Conservation (phyloP, 257 asterid genomes). For the Nicotiana attenuata region DNA sequence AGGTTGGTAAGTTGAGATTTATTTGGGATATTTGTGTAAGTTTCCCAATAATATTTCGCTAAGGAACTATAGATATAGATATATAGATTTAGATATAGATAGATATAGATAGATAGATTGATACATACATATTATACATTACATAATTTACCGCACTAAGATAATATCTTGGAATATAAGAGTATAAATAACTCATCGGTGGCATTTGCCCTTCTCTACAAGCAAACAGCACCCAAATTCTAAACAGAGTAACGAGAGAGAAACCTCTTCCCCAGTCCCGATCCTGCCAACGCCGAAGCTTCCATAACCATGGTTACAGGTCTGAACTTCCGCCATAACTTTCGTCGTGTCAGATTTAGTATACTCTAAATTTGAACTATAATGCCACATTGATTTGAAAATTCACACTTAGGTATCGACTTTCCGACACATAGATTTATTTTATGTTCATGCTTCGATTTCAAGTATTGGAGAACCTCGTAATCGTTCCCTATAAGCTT, state of each 20-base stretch:
- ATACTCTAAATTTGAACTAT: background rate
- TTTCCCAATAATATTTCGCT: too few species aligned
- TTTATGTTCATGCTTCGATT: background rate
- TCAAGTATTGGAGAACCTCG: background rate
- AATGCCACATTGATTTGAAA: background rate
- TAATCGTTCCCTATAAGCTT: background rate
- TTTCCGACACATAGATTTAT: background rate
- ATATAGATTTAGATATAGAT: too few species aligned
- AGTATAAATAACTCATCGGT: constrained; percentile 12
- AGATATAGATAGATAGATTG: too few species aligned
- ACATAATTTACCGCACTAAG: background rate
- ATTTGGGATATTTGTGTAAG: too few species aligned
- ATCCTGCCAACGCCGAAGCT: constrained; percentile 17
- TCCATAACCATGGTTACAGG: constrained; percentile 18
- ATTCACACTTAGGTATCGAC: background rate
- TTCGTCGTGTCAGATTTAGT: background rate
- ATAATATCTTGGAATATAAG: background rate
- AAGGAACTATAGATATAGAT: too few species aligned
- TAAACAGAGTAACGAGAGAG: background rate
- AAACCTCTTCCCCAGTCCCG: constrained; percentile 11
- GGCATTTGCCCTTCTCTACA: constrained; percentile 17
- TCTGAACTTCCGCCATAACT: background rate
- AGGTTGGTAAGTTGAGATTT: too few species aligned
- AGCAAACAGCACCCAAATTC: constrained; percentile 12
- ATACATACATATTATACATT: too few species aligned